Conservation (phyloP, 2,329 filamentous ascomycete genomes). For the Ceratocystis huliohia region DNA sequence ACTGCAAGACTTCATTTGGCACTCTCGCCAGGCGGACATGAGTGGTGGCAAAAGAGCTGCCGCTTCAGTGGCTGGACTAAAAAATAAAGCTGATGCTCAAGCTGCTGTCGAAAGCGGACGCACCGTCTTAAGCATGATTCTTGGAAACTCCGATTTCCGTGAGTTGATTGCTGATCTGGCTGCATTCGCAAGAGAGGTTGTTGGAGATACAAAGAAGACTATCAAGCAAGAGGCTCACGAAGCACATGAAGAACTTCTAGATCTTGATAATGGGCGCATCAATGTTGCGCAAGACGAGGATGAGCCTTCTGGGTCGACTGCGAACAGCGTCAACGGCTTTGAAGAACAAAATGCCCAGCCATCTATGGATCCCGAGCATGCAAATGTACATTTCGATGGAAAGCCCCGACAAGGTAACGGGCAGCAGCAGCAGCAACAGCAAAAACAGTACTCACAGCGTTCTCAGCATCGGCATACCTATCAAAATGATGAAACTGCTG, state of each 20-base stretch:
- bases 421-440: neutral
- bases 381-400: neutral
- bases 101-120: conserved; percentile 58
- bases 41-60: conserved; percentile 55
- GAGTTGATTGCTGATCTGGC: conserved; percentile 71
- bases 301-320: neutral
- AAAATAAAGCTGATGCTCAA: conserved; percentile 53
- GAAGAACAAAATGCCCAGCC: conserved; percentile 44
- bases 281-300: neutral
- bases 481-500: neutral
- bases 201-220: conserved; percentile 72
- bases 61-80: conserved; percentile 47
- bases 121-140: conserved; percentile 69
- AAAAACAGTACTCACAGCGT: neutral
- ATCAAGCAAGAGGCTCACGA: conserved; percentile 63
- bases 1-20: conserved; percentile 87
- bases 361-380: conserved; percentile 31
- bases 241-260: conserved; percentile 25
- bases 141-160: conserved; percentile 84
- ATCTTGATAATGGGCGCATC: conserved; percentile 27
- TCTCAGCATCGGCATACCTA: neutral
- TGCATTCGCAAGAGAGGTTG: conserved; percentile 68
- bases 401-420: neutral
- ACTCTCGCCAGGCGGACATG: conserved; percentile 59
- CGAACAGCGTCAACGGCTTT: conserved; percentile 41